Evolutionary conservation across 495 filamentous ascomycete species (phyloP).

Genomic region (Cladorrhinum samala): DNA sequence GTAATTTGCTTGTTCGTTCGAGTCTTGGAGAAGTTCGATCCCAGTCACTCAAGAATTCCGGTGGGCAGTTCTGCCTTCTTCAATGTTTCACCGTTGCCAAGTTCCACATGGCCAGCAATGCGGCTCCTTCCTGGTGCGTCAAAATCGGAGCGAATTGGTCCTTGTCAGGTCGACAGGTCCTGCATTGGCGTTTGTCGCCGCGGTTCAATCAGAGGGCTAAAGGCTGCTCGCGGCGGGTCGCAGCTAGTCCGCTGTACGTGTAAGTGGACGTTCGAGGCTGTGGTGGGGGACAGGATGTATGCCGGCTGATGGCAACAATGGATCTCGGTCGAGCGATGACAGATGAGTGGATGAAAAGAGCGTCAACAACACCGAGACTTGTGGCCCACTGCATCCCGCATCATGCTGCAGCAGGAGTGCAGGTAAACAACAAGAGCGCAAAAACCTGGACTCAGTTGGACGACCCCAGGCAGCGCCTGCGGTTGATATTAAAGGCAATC

Average conservation of each 20-base stretch:
- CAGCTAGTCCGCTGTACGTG: conserved; percentile 1
- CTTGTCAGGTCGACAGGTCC: neutral
- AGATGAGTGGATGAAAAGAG: conserved; percentile 15
- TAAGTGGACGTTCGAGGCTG: conserved; percentile 7
- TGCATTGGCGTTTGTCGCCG: neutral
- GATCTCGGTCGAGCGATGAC: conserved; percentile 20
- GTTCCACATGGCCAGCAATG: conserved; percentile 34
- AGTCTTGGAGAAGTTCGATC: conserved; percentile 1
- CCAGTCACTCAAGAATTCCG: conserved; percentile 9
- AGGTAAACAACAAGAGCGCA: conserved; percentile 14
- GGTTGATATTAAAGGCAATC: conserved; percentile 23
- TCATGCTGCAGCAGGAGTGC: conserved; percentile 19
- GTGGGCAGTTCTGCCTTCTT: conserved; percentile 12
- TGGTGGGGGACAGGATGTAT: conserved; percentile 5
- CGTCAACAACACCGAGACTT: conserved; percentile 18
- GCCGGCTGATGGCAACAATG: conserved; percentile 15
- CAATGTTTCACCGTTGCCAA: conserved; percentile 20
- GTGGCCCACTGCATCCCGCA: conserved; percentile 21
- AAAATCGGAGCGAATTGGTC: conserved; percentile 1
- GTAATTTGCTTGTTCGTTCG: conserved; percentile 11
- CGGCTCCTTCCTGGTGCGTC: conserved; percentile 12
- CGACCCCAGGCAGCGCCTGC: neutral
- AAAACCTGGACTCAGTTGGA: neutral
- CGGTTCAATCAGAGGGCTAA: neutral
- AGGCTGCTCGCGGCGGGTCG: neutral